Conservation (phyloP, 805 yeast species). For the Grigorovia yakushimaensis region DNA sequence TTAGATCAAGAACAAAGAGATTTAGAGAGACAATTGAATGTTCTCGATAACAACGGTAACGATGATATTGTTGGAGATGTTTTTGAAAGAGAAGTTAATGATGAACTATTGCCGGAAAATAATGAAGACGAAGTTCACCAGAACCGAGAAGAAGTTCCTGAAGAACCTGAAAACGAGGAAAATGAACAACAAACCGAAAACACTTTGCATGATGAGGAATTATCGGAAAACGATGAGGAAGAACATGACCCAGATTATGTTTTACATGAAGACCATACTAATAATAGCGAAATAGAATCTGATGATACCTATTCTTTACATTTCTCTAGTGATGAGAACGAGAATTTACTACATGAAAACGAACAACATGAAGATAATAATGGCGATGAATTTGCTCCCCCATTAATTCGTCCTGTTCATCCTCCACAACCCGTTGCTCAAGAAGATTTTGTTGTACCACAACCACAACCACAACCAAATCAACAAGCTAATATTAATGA, state of each 20-base stretch:
- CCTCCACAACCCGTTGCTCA: background rate
- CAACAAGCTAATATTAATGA: conserved; percentile 3
- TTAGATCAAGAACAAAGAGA: conserved; percentile 9
- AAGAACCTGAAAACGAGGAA: conserved; percentile 4
- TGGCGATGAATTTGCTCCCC: conserved; percentile 1
- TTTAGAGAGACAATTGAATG: conserved; percentile 1
- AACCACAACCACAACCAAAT: conserved; percentile 5
- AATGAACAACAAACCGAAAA: conserved; percentile 7
- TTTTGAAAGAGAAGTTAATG: background rate
- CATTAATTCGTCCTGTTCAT: background rate
- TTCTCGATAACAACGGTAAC: conserved; percentile 1
- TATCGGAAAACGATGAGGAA: conserved; percentile 17
- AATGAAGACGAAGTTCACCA: conserved; percentile 4
- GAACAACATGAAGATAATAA: conserved; percentile 1
- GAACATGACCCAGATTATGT: conserved; percentile 24
- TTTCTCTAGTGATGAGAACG: conserved; percentile 3
- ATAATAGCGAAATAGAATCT: background rate
- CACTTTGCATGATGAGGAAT: background rate
- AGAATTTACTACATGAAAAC: conserved; percentile 9
- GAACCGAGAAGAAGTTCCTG: conserved; percentile 3
- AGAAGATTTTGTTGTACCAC: conserved; percentile 1
- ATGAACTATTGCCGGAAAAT: background rate
- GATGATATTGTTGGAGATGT: background rate
- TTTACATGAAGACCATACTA: conserved; percentile 1
- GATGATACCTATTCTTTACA: conserved; percentile 9